phyloP scores from a whole-genome alignment of 1,284 basidiomycete species.

The Rhodotorula sp. region DNA sequence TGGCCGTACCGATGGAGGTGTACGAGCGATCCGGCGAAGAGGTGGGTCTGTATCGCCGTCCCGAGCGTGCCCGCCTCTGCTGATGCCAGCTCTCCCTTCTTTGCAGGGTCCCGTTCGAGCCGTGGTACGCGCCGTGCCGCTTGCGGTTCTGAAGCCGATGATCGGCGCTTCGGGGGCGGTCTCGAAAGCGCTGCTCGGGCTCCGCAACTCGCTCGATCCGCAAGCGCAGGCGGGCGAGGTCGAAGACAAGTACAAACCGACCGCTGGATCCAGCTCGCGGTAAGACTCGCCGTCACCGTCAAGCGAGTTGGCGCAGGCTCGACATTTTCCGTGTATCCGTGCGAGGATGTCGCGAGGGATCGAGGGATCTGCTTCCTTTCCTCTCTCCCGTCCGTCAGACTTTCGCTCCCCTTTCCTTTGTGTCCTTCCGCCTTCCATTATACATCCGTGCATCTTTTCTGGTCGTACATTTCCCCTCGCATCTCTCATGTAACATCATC shows the following conservation, averaged over 20 bases:
- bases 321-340: too few relatives aligned
- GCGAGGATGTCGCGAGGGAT: too few relatives aligned
- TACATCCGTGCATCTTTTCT: not conserved
- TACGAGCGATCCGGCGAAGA: conserved; percentile 87
- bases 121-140: conserved; percentile 92
- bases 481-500: not conserved
- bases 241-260: conserved; percentile 43
- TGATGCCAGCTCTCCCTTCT: not conserved
- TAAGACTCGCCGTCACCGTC: too few relatives aligned
- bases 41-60: conserved; percentile 55
- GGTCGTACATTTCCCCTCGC: conserved; percentile 1
- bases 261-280: not conserved
- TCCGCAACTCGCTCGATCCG: conserved; percentile 66
- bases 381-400: not conserved
- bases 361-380: not conserved
- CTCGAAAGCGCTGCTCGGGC: conserved; percentile 87
- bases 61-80: not conserved
- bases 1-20: conserved; percentile 98
- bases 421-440: not conserved
- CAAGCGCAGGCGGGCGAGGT: conserved; percentile 30
- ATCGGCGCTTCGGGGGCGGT: conserved; percentile 95
- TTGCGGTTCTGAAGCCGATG: conserved; percentile 93
- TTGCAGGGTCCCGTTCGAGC: conserved; percentile 80
- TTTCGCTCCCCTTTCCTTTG: not conserved
- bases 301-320: too few relatives aligned